phyloP scores from a whole-genome alignment of 1,284 basidiomycete genomes.

The Cryptococcus deneoformans region DNA sequence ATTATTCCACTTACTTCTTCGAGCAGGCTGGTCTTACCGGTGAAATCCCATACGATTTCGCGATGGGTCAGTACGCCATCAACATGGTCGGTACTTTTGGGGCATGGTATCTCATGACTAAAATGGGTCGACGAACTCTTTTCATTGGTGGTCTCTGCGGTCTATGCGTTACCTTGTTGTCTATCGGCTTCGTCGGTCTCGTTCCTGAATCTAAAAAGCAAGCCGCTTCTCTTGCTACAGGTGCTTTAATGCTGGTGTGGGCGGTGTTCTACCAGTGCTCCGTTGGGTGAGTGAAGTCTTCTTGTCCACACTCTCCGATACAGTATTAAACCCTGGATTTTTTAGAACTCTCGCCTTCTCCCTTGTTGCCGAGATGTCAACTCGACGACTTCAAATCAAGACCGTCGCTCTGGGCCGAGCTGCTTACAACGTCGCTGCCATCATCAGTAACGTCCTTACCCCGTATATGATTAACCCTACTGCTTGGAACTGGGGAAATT shows the following conservation, averaged over 20 bases:
- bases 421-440: slow-evolving; percentile 49
- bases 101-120: slow-evolving; percentile 48
- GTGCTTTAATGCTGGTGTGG: slow-evolving; percentile 51
- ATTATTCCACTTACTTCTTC: slow-evolving; percentile 49
- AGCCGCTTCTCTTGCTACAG: slow-evolving; percentile 45
- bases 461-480: slow-evolving; percentile 53
- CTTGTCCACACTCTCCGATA: too few relatives aligned
- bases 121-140: slow-evolving; percentile 49
- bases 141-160: slow-evolving; percentile 53
- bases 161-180: slow-evolving; percentile 50
- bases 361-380: slow-evolving; percentile 53
- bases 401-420: slow-evolving; percentile 54
- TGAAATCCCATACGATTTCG: slow-evolving; percentile 46
- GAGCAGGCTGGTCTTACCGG: slow-evolving; percentile 50
- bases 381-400: slow-evolving; percentile 54
- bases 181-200: slow-evolving; percentile 54
- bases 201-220: slow-evolving; percentile 28
- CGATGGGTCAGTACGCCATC: slow-evolving; percentile 45
- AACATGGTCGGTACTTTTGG: slow-evolving; percentile 39
- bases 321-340: slow-evolving; percentile 7
- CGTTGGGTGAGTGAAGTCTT: slow-evolving; percentile 32
- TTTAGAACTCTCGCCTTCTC: slow-evolving; percentile 39
- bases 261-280: slow-evolving; percentile 47
- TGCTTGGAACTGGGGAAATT: slow-evolving; percentile 51
- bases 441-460: slow-evolving; percentile 45